These are phyloP conservation scores for Sphaerobolus stellatus DNA, from an alignment of 1,284 basidiomycete genomes.

Conservation along the genomic window DNA sequence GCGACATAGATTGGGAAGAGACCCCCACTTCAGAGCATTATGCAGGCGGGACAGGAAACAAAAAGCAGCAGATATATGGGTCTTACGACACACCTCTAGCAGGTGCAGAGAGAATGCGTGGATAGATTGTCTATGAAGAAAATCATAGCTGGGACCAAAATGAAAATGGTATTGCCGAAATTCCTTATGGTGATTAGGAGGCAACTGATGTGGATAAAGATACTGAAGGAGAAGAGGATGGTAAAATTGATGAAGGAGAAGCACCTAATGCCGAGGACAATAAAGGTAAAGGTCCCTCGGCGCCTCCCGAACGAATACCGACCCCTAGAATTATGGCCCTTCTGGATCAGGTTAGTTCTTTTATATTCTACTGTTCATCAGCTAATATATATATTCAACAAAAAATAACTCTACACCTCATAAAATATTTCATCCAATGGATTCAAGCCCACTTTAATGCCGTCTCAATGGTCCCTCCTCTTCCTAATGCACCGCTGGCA, in stretches of 20 bases:
- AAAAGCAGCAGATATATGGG: conserved; percentile 4
- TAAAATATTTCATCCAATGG: conserved; percentile 85
- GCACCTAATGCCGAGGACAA: conserved; percentile 13
- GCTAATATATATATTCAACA: conserved; percentile 28
- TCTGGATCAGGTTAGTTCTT: conserved; percentile 63
- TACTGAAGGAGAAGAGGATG: conserved; percentile 15
- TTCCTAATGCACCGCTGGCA: conserved; percentile 27
- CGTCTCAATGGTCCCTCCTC: conserved; percentile 28
- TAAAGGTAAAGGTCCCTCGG: conserved; percentile 12
- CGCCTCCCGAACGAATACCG: conserved; percentile 44
- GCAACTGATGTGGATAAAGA: conserved; percentile 8
- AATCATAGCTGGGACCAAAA: conserved; percentile 1
- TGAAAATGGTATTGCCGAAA: conserved; percentile 3
- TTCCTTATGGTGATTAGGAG: conserved; percentile 15
- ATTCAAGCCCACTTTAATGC: conserved; percentile 58
- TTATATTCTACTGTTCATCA: neutral
- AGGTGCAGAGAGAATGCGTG: conserved; percentile 1
- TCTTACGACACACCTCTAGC: neutral
- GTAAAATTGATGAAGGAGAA: conserved; percentile 18
- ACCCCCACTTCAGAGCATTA: conserved; percentile 36
- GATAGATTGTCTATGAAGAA: conserved; percentile 7
- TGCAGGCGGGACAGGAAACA: conserved; percentile 29
- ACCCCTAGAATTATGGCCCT: conserved; percentile 53
- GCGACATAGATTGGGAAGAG: conserved; percentile 67
- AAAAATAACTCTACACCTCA: conserved; percentile 68